A percentile compares a stretch with the other conserved stretches of the same genome.
phyloP scores from a whole-genome alignment of 140 eudicot genomes.

The Artemisia princeps region DNA sequence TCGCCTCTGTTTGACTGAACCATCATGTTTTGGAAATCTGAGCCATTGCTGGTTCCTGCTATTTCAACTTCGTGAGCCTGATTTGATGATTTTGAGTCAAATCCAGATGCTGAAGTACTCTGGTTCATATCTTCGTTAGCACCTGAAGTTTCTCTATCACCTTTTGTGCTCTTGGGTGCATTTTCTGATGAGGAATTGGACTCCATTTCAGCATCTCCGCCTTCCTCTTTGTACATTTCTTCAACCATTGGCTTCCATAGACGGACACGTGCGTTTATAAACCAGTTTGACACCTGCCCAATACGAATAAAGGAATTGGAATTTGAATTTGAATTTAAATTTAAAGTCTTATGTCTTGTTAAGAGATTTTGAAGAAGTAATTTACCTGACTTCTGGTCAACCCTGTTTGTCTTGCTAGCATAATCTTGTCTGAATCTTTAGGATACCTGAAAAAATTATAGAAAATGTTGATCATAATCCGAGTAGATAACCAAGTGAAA shows the following conservation, averaged over 20 bases:
- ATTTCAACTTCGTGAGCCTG: conserved; percentile 28
- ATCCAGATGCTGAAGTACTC: conserved; percentile 33
- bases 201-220: conserved; percentile 64
- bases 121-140: conserved; percentile 42
- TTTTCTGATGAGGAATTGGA: conserved; percentile 53
- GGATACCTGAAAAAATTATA: conserved; percentile 53
- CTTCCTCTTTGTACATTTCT: conserved; percentile 96
- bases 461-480: not conserved
- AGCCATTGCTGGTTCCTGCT: conserved; percentile 32
- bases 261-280: conserved; percentile 89
- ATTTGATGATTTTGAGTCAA: conserved; percentile 34
- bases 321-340: not conserved
- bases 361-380: conserved; percentile 1
- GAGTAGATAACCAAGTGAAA: not conserved
- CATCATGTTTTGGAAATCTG: conserved; percentile 27
- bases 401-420: conserved; percentile 93
- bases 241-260: conserved; percentile 99
- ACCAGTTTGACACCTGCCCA: conserved; percentile 94
- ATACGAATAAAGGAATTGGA: conserved; percentile 15
- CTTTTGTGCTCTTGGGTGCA: conserved; percentile 29
- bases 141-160: conserved; percentile 31
- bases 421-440: conserved; percentile 83
- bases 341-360: not conserved
- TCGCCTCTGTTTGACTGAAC: conserved; percentile 31
- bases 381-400: conserved; percentile 90